phyloP scores from a whole-genome alignment of 2,329 filamentous ascomycete species.

The Aspergillus uvarum region DNA sequence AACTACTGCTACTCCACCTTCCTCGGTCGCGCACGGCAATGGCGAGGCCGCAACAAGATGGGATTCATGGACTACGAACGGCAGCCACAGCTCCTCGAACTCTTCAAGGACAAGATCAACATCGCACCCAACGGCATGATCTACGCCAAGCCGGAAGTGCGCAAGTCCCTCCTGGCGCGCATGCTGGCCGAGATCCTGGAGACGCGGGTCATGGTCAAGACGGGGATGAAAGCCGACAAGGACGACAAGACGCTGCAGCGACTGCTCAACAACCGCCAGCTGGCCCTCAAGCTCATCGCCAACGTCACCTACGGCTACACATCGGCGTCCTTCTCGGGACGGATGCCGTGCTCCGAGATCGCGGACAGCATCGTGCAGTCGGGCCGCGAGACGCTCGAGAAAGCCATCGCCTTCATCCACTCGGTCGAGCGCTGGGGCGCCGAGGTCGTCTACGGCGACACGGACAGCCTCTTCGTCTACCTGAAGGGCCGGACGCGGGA shows the following conservation, averaged over 20 bases:
- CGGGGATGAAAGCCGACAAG: conserved; percentile 90
- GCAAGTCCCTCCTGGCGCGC: conserved; percentile 88
- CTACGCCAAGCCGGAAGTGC: conserved; percentile 80
- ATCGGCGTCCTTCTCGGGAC: conserved; percentile 91
- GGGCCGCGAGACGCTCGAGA: conserved; percentile 89
- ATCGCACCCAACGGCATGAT: conserved; percentile 96
- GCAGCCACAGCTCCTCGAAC: conserved; percentile 69
- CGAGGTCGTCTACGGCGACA: conserved; percentile 97
- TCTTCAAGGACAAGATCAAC: conserved; percentile 83
- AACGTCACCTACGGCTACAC: conserved; percentile 99
- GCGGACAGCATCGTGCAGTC: conserved; percentile 98
- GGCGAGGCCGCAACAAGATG: conserved; percentile 93
- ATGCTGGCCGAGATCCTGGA: conserved; percentile 96
- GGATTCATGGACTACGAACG: conserved; percentile 86
- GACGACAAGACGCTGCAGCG: conserved; percentile 82
- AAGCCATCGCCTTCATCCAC: conserved; percentile 89
- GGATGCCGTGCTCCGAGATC: conserved; percentile 97
- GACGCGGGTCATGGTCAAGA: conserved; percentile 96
- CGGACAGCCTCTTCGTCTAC: conserved; percentile 89
- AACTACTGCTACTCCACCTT: conserved; percentile 99
- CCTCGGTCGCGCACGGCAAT: conserved; percentile 77
- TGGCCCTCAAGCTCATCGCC: conserved; percentile 93
- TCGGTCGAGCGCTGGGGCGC: conserved; percentile 84
- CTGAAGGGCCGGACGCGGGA: conserved; percentile 82
- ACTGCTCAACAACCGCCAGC: conserved; percentile 86